Percentiles rank a stretch among this genome's conserved stretches.
Evolutionary conservation across 306 rosid genomes (phyloP).

Genomic region (Trichosanthes truncata): DNA sequence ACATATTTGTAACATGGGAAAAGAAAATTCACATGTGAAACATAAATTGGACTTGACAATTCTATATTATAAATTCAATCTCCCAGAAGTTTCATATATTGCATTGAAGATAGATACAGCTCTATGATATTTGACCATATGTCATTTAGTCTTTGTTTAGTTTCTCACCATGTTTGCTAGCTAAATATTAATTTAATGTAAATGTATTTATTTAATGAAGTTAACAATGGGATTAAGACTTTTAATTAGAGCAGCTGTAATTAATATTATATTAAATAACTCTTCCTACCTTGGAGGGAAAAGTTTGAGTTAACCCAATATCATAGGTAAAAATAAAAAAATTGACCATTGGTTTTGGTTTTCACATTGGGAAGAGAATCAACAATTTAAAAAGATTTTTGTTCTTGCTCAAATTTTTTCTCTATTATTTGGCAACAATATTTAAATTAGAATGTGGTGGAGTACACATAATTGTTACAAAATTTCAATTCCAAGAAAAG

Average conservation of each 20-base stretch:
- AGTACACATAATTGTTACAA: neutral
- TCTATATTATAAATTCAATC: neutral
- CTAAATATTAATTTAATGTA: neutral
- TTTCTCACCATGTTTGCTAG: neutral
- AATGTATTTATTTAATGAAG: neutral
- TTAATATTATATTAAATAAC: neutral
- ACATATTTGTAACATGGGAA: neutral
- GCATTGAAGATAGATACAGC: neutral
- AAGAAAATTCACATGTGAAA: neutral
- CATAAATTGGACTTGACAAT: neutral
- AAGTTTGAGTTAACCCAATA: neutral
- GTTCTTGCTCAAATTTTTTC: neutral
- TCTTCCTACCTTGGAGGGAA: neutral
- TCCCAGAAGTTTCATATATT: neutral
- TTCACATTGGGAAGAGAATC: neutral
- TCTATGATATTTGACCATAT: neutral
- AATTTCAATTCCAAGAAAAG: neutral
- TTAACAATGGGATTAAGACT: neutral
- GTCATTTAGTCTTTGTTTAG: neutral
- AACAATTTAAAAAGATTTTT: neutral
- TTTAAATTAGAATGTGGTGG: neutral
- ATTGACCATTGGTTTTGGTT: neutral
- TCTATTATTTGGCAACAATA: neutral
- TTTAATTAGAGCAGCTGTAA: neutral
- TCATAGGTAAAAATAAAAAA: neutral